phyloP scores from a whole-genome alignment of 2,329 filamentous ascomycete species.

The Phymatotrichopsis omnivora region DNA sequence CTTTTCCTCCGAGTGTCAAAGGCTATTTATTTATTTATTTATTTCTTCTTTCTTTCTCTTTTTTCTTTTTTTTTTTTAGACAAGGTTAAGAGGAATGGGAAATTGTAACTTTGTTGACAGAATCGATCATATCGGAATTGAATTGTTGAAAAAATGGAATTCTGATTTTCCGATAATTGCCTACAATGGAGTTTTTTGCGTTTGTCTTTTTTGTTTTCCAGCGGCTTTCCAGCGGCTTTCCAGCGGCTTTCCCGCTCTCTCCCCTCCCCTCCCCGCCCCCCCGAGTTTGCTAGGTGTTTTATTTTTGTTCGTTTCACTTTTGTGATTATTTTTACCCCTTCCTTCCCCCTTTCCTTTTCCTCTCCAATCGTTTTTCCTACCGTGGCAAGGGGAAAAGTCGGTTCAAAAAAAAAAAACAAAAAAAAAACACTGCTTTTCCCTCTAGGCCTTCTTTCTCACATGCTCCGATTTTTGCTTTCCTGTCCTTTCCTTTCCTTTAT shows the following conservation, averaged over 20 bases:
- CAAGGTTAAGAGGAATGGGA: not conserved
- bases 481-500: too few species aligned
- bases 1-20: conserved; percentile 1
- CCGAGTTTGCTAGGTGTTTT: not conserved
- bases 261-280: not conserved
- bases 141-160: not conserved
- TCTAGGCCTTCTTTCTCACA: not conserved
- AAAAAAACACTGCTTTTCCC: too few species aligned
- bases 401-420: not conserved
- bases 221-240: not conserved
- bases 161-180: not conserved
- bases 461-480: not conserved
- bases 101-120: not conserved
- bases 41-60: conserved; percentile 1
- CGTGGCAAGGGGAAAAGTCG: not conserved
- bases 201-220: not conserved
- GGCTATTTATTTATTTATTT: conserved; percentile 7
- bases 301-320: not conserved
- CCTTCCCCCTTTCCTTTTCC: not conserved
- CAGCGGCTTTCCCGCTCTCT: not conserved
- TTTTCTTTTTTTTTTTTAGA: conserved; percentile 2
- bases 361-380: not conserved
- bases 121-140: not conserved
- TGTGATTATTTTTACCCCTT: not conserved
- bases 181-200: not conserved